These are phyloP conservation scores for Magnusiomyces sp. DNA, from an alignment of 1,139 yeast species.

Conservation along the genomic window DNA sequence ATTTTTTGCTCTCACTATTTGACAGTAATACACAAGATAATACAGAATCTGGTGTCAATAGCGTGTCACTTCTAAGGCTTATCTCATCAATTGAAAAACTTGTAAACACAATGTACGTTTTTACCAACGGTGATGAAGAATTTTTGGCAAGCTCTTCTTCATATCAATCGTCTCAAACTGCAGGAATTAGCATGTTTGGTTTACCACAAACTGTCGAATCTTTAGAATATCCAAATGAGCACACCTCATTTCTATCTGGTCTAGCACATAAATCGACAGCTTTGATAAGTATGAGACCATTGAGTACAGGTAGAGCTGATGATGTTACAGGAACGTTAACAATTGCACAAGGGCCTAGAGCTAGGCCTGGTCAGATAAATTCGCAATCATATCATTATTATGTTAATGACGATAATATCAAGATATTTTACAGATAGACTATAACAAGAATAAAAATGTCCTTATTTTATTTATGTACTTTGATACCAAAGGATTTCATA, in stretches of 20 bases:
- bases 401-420: conserved; percentile 43
- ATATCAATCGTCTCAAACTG: too few relatives aligned
- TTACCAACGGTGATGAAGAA: too few relatives aligned
- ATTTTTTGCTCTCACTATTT: neutral
- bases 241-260: conserved; percentile 26
- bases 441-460: neutral
- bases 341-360: conserved; percentile 46
- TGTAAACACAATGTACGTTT: too few relatives aligned
- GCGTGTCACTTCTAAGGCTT: too few relatives aligned
- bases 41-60: too few relatives aligned
- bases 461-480: neutral
- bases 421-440: conserved; percentile 34
- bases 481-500: too few relatives aligned
- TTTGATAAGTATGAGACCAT: conserved; percentile 50
- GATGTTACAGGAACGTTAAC: conserved; percentile 71
- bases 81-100: too few relatives aligned
- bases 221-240: neutral
- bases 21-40: neutral
- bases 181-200: too few relatives aligned
- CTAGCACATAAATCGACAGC: conserved; percentile 44
- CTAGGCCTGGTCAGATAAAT: conserved; percentile 29
- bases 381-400: conserved; percentile 63
- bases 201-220: too few relatives aligned
- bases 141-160: too few relatives aligned
- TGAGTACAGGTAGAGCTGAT: conserved; percentile 72